Conservation (phyloP, 805 yeast species). For the Yamadazyma nakazawae region DNA sequence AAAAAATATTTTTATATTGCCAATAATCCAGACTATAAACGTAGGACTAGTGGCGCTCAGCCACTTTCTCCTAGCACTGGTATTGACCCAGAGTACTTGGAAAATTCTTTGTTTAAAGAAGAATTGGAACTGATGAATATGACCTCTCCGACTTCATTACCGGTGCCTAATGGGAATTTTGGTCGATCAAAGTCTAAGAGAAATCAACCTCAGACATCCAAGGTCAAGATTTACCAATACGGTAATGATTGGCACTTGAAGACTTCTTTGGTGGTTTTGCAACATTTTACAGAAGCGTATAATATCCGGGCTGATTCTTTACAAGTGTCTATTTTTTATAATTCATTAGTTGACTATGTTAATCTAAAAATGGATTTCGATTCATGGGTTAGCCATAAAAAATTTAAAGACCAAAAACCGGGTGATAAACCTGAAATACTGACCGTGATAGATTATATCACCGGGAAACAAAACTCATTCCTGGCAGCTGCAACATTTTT, state of each 20-base stretch:
- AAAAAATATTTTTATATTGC: conserved; percentile 47
- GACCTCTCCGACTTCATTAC: conserved; percentile 8
- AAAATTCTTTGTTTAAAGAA: conserved; percentile 20
- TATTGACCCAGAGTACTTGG: conserved; percentile 21
- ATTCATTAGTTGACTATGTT: conserved; percentile 75
- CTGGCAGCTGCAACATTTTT: conserved; percentile 35
- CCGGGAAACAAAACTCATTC: conserved; percentile 33
- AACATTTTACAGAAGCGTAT: conserved; percentile 56
- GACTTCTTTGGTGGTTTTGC: conserved; percentile 59
- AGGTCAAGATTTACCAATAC: conserved; percentile 56
- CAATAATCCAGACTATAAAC: conserved; percentile 21
- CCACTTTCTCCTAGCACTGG: neutral
- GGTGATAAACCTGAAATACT: conserved; percentile 29
- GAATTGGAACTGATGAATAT: conserved; percentile 14
- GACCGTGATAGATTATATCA: conserved; percentile 46
- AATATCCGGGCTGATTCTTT: conserved; percentile 24
- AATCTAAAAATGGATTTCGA: conserved; percentile 79
- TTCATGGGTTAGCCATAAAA: conserved; percentile 61
- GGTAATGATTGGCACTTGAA: conserved; percentile 79
- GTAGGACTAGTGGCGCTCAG: conserved; percentile 6
- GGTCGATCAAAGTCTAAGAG: conserved; percentile 11
- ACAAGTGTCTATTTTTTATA: conserved; percentile 57
- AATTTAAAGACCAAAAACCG: conserved; percentile 12
- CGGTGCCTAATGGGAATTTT: conserved; percentile 8
- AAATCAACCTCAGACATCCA: conserved; percentile 19